These are phyloP conservation scores for Thermomucor indicae-seudaticae DNA, from an alignment of 371 early-diverging fungal species.

Conservation along the genomic window DNA sequence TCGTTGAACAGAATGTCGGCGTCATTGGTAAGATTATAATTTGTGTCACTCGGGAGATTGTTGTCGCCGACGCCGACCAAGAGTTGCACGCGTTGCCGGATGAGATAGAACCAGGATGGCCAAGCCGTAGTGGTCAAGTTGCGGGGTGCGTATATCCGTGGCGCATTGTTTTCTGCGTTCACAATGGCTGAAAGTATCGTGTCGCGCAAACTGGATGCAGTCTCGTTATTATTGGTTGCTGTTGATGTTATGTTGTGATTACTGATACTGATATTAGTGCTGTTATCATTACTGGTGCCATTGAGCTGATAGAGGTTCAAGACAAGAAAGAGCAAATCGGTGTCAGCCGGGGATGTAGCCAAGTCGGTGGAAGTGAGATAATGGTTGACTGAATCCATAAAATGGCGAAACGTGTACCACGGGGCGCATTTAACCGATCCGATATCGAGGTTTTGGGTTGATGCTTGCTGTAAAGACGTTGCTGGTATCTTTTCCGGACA, in stretches of 20 bases:
- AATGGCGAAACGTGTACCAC: conserved; percentile 15
- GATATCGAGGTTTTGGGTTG: conserved; percentile 5
- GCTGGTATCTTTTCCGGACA: conserved; percentile 19
- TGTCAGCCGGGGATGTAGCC: conserved; percentile 5
- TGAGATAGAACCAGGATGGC: conserved; percentile 31
- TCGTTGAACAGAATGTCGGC: conserved; percentile 16
- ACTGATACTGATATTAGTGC: background rate
- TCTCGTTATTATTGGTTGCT: too few species aligned
- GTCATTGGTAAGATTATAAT: conserved; percentile 17
- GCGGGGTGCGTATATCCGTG: background rate
- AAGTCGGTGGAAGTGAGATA: conserved; percentile 16
- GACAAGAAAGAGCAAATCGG: conserved; percentile 20
- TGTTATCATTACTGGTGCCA: background rate
- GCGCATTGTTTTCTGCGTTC: conserved; percentile 5
- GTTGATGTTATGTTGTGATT: background rate
- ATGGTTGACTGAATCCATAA: conserved; percentile 21
- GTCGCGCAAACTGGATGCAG: conserved; percentile 3
- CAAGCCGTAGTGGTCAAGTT: conserved; percentile 15
- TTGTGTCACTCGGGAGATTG: background rate
- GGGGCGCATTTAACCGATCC: conserved; percentile 14
- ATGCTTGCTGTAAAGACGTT: background rate
- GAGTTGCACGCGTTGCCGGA: conserved; percentile 19
- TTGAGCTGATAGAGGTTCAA: conserved; percentile 27
- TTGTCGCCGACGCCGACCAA: conserved; percentile 28
- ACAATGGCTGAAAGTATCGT: conserved; percentile 5